Base-by-base conservation (phyloP, 371 early-diverging fungal genomes). In the Mucor sp. region DNA sequence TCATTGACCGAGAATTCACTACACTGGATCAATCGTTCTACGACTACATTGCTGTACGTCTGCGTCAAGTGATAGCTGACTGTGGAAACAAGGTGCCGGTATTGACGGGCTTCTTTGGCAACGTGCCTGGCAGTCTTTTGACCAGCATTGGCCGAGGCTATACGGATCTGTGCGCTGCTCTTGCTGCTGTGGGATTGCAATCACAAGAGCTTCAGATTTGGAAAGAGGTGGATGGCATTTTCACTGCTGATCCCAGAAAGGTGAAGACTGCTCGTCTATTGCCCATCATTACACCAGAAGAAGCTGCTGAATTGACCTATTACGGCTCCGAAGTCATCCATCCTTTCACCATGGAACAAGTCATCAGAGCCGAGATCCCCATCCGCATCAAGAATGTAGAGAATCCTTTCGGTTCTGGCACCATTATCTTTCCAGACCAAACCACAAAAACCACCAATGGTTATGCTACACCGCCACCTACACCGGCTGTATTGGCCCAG, bases 141-240 rank as follows among this genome's bases (percentile, higher is more conserved):
- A 79, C 83, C 27, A 94, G 92, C 72, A 92, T 99, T 73, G 99
- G 99, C 4, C 92, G 99, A 59, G 99, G 99, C 0, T 99, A 99
- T 79, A 98, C 98, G 0, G 99, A 99, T 75, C 85, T 98, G 43
- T 94, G 97, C n/a, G 97, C 99, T 8, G 99, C 99, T 0, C 80
- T 99, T 56, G 82, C 93, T 25, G 96, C 99, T 0, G 98, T 96
- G 9, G 98, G 94, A 0, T 65, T 95, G 11, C 75, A 81, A 32
- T 91, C 94, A 2, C 79, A 89, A 63, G 99, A 99, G 75, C 85
- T 98, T 50, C 98, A 98, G 75, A 94, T 99, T 17, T 98, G 98
- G 98, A 99, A 99, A 77, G 99, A 99, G 74, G 99, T 99, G 2
- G 99, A 98, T 73, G 99, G 99, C 37, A 97, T 99, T 50, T 99